These are phyloP conservation scores for Sordariomycetes sp. DNA, from an alignment of 2,329 filamentous ascomycete genomes.

Conservation along the genomic window DNA sequence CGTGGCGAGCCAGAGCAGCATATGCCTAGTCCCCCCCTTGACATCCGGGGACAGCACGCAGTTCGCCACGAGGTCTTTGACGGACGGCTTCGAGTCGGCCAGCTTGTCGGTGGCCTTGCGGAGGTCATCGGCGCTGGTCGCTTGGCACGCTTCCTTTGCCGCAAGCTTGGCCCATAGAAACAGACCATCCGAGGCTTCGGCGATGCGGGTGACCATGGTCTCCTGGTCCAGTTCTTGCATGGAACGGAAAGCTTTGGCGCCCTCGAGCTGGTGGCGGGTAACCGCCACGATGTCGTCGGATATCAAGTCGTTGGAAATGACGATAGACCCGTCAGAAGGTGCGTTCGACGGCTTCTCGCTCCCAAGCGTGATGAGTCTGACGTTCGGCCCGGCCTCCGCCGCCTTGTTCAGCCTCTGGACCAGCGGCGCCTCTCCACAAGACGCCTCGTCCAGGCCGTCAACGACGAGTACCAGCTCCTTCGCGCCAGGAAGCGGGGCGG, in stretches of 20 bases:
- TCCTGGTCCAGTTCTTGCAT: constrained; percentile 19
- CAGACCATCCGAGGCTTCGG: constrained; percentile 18
- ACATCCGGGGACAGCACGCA: constrained; percentile 12
- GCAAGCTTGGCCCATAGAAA: constrained; percentile 24
- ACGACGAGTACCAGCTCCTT: constrained; percentile 21
- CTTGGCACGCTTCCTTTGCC: constrained; percentile 15
- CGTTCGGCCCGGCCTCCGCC: constrained; percentile 8
- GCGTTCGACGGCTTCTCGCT: background rate
- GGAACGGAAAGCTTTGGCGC: constrained; percentile 10
- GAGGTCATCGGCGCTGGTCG: constrained; percentile 12
- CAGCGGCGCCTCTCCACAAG: constrained; percentile 14
- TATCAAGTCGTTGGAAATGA: background rate
- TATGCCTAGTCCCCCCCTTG: constrained; percentile 15
- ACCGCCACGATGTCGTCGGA: constrained; percentile 2
- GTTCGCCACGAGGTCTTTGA: constrained; percentile 17
- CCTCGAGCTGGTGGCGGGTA: constrained; percentile 11
- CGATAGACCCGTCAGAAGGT: background rate
- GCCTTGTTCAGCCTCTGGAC: constrained; percentile 14
- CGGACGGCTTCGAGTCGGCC: constrained; percentile 11
- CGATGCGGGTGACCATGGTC: constrained; percentile 15
- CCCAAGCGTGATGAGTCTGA: constrained; percentile 3
- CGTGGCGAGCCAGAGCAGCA: constrained; percentile 22
- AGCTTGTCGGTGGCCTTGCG: constrained; percentile 15
- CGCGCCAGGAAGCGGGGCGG: constrained; percentile 13
- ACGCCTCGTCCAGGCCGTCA: constrained; percentile 21